phyloP scores from a whole-genome alignment of 2,329 filamentous ascomycete species.

The Calonectria montana region DNA sequence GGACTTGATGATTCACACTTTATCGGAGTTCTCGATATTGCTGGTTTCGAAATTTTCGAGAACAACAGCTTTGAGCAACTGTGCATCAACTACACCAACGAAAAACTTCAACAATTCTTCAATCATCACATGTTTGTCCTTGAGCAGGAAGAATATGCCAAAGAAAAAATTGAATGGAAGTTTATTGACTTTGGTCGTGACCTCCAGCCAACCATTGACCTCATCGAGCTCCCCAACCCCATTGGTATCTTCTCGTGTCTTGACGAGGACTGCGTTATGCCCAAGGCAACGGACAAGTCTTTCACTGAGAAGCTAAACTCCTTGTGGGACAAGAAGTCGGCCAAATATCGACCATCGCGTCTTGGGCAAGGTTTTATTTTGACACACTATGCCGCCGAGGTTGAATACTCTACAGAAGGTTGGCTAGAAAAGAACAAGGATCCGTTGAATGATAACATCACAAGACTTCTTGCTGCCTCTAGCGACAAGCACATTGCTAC shows the following conservation, averaged over 20 bases:
- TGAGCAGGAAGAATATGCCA: slow-evolving; percentile 97
- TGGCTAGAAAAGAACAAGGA: slow-evolving; percentile 99
- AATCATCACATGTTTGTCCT: slow-evolving; percentile 99
- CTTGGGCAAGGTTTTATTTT: slow-evolving; percentile 93
- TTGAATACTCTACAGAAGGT: slow-evolving; percentile 93
- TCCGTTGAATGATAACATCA: slow-evolving; percentile 96
- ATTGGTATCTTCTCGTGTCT: slow-evolving; percentile 99
- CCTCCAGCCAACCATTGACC: slow-evolving; percentile 95
- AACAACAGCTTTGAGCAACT: slow-evolving; percentile 98
- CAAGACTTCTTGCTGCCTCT: slow-evolving; percentile 85
- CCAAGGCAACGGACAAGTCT: slow-evolving; percentile 95
- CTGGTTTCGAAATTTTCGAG: slow-evolving; percentile 98
- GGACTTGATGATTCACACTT: slow-evolving; percentile 91
- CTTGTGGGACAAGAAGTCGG: slow-evolving; percentile 95
- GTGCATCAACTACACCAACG: slow-evolving; percentile 99
- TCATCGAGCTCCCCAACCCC: slow-evolving; percentile 95
- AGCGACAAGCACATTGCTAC: slow-evolving; percentile 84
- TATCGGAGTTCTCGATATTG: slow-evolving; percentile 98
- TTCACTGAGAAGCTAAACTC: slow-evolving; percentile 99
- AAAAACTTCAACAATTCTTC: slow-evolving; percentile 99
- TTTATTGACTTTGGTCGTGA: slow-evolving; percentile 99
- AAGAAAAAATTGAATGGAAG: slow-evolving; percentile 99
- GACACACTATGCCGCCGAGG: slow-evolving; percentile 97
- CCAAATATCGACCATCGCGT: slow-evolving; percentile 90
- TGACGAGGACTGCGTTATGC: slow-evolving; percentile 98